phyloP scores from a whole-genome alignment of 2,329 filamentous ascomycete genomes.

The Beauveria caledonica region DNA sequence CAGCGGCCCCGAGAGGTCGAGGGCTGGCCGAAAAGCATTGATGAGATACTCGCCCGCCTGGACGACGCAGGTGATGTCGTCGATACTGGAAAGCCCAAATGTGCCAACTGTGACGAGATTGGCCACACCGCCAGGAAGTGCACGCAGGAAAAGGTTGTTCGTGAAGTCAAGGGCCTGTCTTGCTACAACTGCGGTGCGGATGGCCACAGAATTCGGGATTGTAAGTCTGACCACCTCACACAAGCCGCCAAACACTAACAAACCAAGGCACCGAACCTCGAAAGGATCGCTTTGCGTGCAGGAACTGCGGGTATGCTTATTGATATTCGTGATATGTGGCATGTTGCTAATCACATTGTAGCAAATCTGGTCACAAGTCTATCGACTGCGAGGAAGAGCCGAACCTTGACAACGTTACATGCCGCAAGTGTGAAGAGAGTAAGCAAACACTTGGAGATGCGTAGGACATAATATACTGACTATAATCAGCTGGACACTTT shows the following conservation, averaged over 20 bases:
- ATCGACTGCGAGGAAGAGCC: constrained; percentile 51
- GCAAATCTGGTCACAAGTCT: constrained; percentile 42
- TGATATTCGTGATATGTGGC: neutral
- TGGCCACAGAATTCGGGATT: constrained; percentile 63
- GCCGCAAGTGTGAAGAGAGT: constrained; percentile 57
- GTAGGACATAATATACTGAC: neutral
- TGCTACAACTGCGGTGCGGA: constrained; percentile 58
- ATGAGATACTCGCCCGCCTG: constrained; percentile 58
- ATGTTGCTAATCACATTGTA: constrained; percentile 14
- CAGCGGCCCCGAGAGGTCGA: constrained; percentile 49
- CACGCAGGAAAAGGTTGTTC: constrained; percentile 46
- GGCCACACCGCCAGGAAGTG: constrained; percentile 57
- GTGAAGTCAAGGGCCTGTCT: constrained; percentile 37
- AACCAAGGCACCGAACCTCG: constrained; percentile 48
- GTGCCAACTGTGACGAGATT: constrained; percentile 54
- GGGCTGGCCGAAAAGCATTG: constrained; percentile 48
- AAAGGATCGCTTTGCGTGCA: constrained; percentile 57
- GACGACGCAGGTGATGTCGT: constrained; percentile 57
- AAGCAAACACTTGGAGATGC: constrained; percentile 19
- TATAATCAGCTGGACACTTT: constrained; percentile 47
- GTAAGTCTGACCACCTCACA: constrained; percentile 34
- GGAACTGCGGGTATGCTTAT: constrained; percentile 50
- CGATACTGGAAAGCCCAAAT: constrained; percentile 50
- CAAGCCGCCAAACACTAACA: neutral
- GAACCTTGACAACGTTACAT: constrained; percentile 55